Evolutionary conservation across 257 asterid genomes (phyloP), one percentile per base, ranked within the genome.

Genomic region (Solanum habrochaites): DNA sequence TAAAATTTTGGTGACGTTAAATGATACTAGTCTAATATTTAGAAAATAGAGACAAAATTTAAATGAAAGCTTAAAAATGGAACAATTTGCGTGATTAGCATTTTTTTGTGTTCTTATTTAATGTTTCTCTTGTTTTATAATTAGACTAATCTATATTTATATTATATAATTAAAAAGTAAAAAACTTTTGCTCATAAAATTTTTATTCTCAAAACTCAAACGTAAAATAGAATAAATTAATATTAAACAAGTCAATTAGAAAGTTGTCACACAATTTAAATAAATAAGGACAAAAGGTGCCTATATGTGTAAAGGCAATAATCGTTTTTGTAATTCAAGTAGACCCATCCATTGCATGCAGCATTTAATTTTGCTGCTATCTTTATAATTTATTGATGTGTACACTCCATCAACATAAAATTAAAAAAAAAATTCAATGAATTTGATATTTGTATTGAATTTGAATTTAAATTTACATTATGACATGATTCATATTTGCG

Each of bases 321-420:
- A 70, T 70, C 69, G 47, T 77, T 4, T 6, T 88, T 86, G 40
- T 80, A 88, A 88, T 86, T 91, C 73, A 43, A 83, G 88, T 85
- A 88, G 91, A 88, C 15, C 87, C 88, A 67, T 40, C 3, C 77
- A 31, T 15, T 69, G 32, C 56, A 39, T 73, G 49, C 20, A 11
- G 56, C 56, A 74, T 74, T 39, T 31, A 70, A 73, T 37, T 21
- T 21, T 71, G 8, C 78, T 32, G 78, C 78, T 8, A 71, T 25
- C 39, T 37, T 5, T 25, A 2, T 67, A 6, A 8, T 58, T 49
- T 67, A 67, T 67, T 67, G 45, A 71, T 18, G 21, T 32, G 15
- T 32, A 71, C 45, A 2, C 78, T 32, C 7, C 45, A 71, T 18
- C 25, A 31, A 70, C 13, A 14, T 49, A 47, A 47, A 45, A 45